Percentiles rank a stretch among this genome's conserved stretches.
These are phyloP conservation scores for Corynascus novoguineensis DNA, from an alignment of 495 filamentous ascomycete genomes.

Conservation along the genomic window DNA sequence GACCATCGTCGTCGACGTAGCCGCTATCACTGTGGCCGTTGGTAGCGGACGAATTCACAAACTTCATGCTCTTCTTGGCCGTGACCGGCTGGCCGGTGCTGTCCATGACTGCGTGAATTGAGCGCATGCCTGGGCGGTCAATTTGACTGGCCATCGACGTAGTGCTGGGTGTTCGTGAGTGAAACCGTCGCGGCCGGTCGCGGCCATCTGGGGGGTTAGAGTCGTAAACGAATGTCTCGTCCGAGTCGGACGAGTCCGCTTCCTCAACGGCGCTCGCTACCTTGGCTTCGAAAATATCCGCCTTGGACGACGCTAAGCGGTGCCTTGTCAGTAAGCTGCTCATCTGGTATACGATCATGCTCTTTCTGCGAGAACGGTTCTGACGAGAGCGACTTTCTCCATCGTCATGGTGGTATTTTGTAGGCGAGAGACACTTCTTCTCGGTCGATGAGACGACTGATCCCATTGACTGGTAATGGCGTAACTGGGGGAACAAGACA, in stretches of 20 bases:
- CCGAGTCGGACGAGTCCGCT: constrained; percentile 86
- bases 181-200: constrained; percentile 74
- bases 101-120: constrained; percentile 55
- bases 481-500: constrained; percentile 19
- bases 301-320: constrained; percentile 78
- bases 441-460: constrained; percentile 31
- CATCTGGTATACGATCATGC: constrained; percentile 33
- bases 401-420: constrained; percentile 35
- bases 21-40: constrained; percentile 53
- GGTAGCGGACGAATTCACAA: constrained; percentile 74
- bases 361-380: constrained; percentile 20
- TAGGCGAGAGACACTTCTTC: constrained; percentile 27
- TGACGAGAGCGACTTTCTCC: constrained; percentile 17
- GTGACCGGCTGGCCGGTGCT: constrained; percentile 60
- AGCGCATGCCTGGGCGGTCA: constrained; percentile 61
- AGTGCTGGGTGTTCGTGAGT: constrained; percentile 91
- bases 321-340: constrained; percentile 49
- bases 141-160: constrained; percentile 82
- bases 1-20: constrained; percentile 56
- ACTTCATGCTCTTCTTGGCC: constrained; percentile 95
- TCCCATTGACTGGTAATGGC: constrained; percentile 35
- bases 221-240: constrained; percentile 98
- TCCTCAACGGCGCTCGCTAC: constrained; percentile 90
- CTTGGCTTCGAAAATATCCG: constrained; percentile 95
- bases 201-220: constrained; percentile 87